A percentile compares a stretch with the other conserved stretches of the same genome.
phyloP scores from a whole-genome alignment of 176 grass and related monocot species.

The Oryza meyeriana region DNA sequence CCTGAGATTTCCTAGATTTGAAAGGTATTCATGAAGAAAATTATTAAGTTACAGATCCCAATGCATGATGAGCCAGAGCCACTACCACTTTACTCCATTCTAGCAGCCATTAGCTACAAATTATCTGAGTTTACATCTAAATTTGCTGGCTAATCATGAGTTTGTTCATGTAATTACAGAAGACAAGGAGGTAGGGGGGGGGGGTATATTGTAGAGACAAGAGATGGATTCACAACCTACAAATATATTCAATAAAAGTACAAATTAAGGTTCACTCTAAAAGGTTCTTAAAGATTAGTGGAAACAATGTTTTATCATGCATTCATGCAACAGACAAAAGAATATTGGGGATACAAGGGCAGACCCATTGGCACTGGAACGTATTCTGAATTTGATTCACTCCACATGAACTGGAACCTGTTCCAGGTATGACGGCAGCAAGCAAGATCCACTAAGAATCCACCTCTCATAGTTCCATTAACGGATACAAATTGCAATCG shows the following conservation, averaged over 20 bases:
- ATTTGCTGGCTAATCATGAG: neutral
- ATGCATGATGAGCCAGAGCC: neutral
- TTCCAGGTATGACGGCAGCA: constrained; percentile 36
- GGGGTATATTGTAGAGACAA: neutral
- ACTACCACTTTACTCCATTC: neutral
- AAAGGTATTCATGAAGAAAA: neutral
- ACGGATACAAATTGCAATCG: constrained; percentile 15
- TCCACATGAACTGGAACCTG: constrained; percentile 13
- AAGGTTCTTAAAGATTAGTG: neutral
- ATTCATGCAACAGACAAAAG: neutral
- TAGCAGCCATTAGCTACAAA: neutral
- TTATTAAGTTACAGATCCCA: neutral
- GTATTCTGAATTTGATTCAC: neutral
- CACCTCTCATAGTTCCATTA: constrained; percentile 40
- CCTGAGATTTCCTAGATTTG: neutral
- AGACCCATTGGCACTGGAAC: neutral
- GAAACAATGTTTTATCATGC: neutral
- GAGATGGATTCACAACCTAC: neutral
- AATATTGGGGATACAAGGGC: constrained; percentile 6
- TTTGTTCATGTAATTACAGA: neutral
- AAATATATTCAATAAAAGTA: neutral
- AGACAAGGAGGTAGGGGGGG: neutral
- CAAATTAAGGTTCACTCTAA: neutral
- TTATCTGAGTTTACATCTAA: neutral
- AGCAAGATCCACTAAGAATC: neutral